phyloP scores from a whole-genome alignment of 768 basidiomycete genomes.

The Dioszegia aurantiaca region DNA sequence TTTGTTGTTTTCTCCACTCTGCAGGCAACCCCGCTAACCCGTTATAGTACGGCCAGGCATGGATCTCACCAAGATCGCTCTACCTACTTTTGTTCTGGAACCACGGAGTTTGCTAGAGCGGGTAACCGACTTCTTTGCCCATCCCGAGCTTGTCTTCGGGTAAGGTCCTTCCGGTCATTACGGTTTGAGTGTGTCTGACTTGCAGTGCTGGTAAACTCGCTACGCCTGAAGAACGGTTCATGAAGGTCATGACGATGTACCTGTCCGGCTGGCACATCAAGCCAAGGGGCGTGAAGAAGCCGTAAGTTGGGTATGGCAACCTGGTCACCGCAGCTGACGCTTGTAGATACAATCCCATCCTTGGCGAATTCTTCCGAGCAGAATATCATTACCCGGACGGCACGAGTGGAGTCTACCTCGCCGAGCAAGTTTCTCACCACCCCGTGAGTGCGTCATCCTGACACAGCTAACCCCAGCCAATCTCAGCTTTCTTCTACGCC shows the following conservation, averaged over 20 bases:
- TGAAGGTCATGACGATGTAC: slow-evolving; percentile 87
- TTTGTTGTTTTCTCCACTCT: background rate
- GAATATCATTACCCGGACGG: slow-evolving; percentile 87
- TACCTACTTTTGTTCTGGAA: slow-evolving; percentile 78
- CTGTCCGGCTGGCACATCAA: slow-evolving; percentile 99
- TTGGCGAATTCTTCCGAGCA: slow-evolving; percentile 98
- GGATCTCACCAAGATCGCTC: slow-evolving; percentile 92
- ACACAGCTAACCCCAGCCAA: slow-evolving; percentile 32
- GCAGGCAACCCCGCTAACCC: background rate
- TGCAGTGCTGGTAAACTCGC: slow-evolving; percentile 72
- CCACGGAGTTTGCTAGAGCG: slow-evolving; percentile 96
- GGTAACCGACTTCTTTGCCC: slow-evolving; percentile 98
- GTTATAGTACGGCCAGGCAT: slow-evolving; percentile 69
- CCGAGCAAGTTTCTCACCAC: slow-evolving; percentile 75
- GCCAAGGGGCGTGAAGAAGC: slow-evolving; percentile 99
- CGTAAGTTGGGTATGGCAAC: too few species aligned
- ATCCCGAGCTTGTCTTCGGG: slow-evolving; percentile 72
- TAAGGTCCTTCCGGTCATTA: slow-evolving; percentile 10
- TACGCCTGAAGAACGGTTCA: slow-evolving; percentile 84
- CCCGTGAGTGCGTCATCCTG: slow-evolving; percentile 27
- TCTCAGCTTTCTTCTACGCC: slow-evolving; percentile 89
- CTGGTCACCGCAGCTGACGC: slow-evolving; percentile 5
- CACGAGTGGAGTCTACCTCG: slow-evolving; percentile 90
- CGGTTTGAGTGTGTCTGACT: slow-evolving; percentile 5
- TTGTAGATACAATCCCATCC: slow-evolving; percentile 85